These are phyloP conservation scores for Jaenimonas drosophilae DNA, from an alignment of 208 protist species.

Conservation along the genomic window DNA sequence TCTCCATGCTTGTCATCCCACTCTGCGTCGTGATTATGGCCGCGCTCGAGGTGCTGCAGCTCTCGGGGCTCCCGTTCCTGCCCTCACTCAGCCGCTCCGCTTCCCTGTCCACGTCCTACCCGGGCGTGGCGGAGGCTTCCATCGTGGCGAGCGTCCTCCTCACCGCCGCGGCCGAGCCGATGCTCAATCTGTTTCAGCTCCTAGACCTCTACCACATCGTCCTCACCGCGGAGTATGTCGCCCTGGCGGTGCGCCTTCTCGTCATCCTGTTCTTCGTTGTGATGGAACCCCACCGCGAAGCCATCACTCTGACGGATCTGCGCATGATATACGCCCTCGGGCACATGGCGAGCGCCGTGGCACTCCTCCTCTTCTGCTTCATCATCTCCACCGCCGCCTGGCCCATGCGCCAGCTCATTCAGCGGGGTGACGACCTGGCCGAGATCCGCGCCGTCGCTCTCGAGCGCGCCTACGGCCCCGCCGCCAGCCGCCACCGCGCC, in stretches of 20 bases:
- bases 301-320: no score
- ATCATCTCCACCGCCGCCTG: no score
- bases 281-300: no score
- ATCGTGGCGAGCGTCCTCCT: conserved; percentile 12
- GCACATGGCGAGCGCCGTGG: no score
- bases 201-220: conserved; percentile 52
- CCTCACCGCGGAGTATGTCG: conserved; percentile 54
- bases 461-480: no score
- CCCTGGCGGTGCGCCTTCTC: conserved; percentile 34
- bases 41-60: conserved; percentile 8
- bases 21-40: conserved; percentile 18
- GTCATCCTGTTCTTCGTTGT: conserved; percentile 29
- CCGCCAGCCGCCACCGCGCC: no score
- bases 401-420: no score
- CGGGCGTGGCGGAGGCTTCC: not conserved
- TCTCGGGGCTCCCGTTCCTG: conserved; percentile 6
- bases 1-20: conserved; percentile 28
- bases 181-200: conserved; percentile 47
- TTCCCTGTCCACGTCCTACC: not conserved
- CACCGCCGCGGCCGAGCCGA: conserved; percentile 43
- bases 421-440: no score
- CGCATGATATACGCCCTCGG: no score
- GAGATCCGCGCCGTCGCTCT: no score
- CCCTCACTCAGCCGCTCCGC: conserved; percentile 10
- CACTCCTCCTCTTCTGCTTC: no score